Conservation (phyloP, 371 early-diverging fungal species). For the Rhizopus microsporus region DNA sequence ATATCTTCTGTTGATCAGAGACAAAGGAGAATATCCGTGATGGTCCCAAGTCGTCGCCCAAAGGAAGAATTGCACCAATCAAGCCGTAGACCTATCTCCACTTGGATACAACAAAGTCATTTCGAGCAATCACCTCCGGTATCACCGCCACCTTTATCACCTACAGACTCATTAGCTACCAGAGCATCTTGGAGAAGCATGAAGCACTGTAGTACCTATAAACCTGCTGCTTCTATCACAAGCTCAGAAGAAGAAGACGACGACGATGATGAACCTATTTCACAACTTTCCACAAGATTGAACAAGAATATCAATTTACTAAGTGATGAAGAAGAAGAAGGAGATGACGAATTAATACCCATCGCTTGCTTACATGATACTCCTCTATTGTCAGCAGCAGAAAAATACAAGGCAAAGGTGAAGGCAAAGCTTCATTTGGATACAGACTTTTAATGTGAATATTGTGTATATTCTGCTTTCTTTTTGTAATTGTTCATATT, state of each 20-base stretch:
- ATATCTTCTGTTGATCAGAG: too few relatives aligned
- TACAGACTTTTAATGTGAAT: background rate
- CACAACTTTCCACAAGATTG: background rate
- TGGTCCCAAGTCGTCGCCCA: background rate
- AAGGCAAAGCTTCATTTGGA: conserved; percentile 21
- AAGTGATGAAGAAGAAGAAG: conserved; percentile 32
- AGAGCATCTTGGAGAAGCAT: conserved; percentile 11
- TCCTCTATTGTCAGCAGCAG: conserved; percentile 33
- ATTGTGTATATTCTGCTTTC: background rate
- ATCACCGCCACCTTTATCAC: conserved; percentile 21
- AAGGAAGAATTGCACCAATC: background rate
- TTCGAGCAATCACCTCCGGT: conserved; percentile 4
- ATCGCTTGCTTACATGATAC: conserved; percentile 22
- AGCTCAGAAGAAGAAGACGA: conserved; percentile 19
- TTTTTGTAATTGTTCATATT: background rate
- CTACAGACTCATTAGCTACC: conserved; percentile 9
- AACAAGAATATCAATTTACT: conserved; percentile 5
- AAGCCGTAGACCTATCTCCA: background rate
- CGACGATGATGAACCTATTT: conserved; percentile 30
- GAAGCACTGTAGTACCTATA: conserved; percentile 8
- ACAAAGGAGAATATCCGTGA: too few relatives aligned
- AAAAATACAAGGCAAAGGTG: conserved; percentile 44
- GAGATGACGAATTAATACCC: conserved; percentile 38
- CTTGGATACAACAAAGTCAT: background rate
- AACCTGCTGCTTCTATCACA: conserved; percentile 20